These are phyloP conservation scores for Hirschfeldia incana DNA, from an alignment of 345 rosid genomes.

Conservation along the genomic window DNA sequence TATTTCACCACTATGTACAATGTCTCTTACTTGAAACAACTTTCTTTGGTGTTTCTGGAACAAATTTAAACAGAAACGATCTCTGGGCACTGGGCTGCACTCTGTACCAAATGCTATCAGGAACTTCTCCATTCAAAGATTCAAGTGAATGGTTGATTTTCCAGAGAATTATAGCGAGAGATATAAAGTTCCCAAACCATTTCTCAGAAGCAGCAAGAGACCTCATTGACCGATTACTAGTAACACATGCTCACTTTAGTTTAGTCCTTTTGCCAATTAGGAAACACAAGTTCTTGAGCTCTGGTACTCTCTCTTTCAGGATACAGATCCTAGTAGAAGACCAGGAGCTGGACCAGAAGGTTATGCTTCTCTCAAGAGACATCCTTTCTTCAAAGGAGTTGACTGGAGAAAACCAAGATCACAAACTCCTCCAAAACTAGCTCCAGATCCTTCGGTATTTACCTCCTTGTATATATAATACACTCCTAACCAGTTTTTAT, in stretches of 20 bases:
- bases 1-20: not conserved
- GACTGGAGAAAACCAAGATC: constrained; percentile 80
- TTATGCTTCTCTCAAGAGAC: constrained; percentile 74
- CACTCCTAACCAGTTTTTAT: not conserved
- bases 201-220: constrained; percentile 91
- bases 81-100: constrained; percentile 99
- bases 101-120: constrained; percentile 99
- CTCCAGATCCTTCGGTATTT: constrained; percentile 62
- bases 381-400: constrained; percentile 84
- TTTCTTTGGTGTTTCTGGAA: constrained; percentile 14
- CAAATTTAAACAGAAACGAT: constrained; percentile 79
- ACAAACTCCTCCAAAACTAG: constrained; percentile 80
- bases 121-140: constrained; percentile 97
- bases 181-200: constrained; percentile 81
- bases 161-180: constrained; percentile 94
- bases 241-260: constrained; percentile 41
- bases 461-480: not conserved
- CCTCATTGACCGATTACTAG: constrained; percentile 79
- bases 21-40: constrained; percentile 26
- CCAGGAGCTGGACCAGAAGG: constrained; percentile 94
- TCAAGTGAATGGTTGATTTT: constrained; percentile 98
- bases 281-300: constrained; percentile 5
- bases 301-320: constrained; percentile 50
- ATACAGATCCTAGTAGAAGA: constrained; percentile 83
- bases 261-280: constrained; percentile 7